A percentile compares a stretch with the other conserved stretches of the same genome.
Conservation (phyloP, 345 rosid genomes). For the Sapria himalayana region DNA sequence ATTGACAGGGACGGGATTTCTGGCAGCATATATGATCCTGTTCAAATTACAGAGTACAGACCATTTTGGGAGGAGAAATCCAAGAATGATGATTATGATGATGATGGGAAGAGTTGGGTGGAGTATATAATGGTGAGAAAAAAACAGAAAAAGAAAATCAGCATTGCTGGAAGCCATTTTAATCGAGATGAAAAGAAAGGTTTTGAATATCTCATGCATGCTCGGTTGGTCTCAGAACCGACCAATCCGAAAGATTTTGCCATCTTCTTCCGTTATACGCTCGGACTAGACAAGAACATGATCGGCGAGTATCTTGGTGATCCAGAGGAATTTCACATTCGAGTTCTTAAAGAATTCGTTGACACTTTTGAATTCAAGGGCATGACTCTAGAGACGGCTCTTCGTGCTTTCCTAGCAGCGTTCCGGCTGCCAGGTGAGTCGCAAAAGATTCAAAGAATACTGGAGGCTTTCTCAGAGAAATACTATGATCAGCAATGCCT, state of each 20-base stretch:
- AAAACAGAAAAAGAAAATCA: conserved; percentile 52
- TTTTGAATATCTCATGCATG: conserved; percentile 48
- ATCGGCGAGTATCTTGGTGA: conserved; percentile 87
- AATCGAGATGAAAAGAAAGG: conserved; percentile 73
- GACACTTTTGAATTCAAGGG: conserved; percentile 51
- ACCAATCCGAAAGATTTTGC: conserved; percentile 46
- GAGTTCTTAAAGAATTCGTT: conserved; percentile 59
- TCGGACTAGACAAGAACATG: conserved; percentile 44
- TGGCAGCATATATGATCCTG: conserved; percentile 25
- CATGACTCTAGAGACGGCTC: conserved; percentile 66
- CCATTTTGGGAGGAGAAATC: conserved; percentile 63
- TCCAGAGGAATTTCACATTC: conserved; percentile 56
- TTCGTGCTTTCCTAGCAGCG: conserved; percentile 55
- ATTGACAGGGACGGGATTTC: conserved; percentile 36
- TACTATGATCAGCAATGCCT: conserved; percentile 50
- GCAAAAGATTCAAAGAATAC: conserved; percentile 65
- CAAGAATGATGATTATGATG: no score
- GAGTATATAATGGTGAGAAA: conserved; percentile 39
- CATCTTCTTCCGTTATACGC: conserved; percentile 50
- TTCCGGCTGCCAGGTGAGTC: conserved; percentile 86
- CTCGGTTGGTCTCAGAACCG: conserved; percentile 40
- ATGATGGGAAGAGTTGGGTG: conserved; percentile 43
- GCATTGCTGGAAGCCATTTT: conserved; percentile 56
- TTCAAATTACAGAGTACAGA: conserved; percentile 35
- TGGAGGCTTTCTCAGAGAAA: conserved; percentile 62